phyloP scores from a whole-genome alignment of 495 filamentous ascomycete species.

The Echria macrotheca region DNA sequence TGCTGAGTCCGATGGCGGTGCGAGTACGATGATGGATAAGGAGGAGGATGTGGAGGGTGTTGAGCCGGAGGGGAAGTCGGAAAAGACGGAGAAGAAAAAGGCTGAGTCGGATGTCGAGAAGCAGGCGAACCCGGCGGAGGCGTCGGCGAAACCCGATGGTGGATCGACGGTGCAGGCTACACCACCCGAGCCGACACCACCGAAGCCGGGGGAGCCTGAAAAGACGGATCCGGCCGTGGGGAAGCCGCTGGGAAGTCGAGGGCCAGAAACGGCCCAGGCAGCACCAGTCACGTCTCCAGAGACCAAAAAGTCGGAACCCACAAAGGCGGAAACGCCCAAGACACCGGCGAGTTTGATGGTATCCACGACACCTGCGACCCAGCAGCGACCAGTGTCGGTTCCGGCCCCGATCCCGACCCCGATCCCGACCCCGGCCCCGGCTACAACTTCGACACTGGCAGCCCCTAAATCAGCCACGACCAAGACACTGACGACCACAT shows the following conservation, averaged over 20 bases:
- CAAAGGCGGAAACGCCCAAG: too few species aligned
- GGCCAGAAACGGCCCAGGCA: too few species aligned
- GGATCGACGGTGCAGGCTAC: too few species aligned
- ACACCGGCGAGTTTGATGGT: too few species aligned
- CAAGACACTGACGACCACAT: neutral
- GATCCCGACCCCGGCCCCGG: neutral
- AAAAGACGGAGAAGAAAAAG: neutral
- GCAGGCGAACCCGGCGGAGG: neutral
- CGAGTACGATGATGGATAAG: constrained; percentile 5
- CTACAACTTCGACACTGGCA: neutral
- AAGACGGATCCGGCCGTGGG: too few species aligned
- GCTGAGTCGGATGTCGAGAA: neutral
- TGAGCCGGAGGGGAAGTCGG: neutral
- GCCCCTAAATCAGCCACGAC: neutral
- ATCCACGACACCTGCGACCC: neutral
- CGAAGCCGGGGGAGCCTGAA: too few species aligned
- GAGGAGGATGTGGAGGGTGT: neutral
- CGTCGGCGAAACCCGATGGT: too few species aligned
- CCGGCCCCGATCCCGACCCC: neutral
- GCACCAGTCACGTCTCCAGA: too few species aligned
- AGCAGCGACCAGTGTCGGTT: neutral
- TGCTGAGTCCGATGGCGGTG: constrained; percentile 8
- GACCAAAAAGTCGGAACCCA: too few species aligned
- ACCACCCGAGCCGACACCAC: too few species aligned
- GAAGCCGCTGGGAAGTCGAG: too few species aligned